Conservation (phyloP, 306 rosid species). For the Trifolium fragiferum region DNA sequence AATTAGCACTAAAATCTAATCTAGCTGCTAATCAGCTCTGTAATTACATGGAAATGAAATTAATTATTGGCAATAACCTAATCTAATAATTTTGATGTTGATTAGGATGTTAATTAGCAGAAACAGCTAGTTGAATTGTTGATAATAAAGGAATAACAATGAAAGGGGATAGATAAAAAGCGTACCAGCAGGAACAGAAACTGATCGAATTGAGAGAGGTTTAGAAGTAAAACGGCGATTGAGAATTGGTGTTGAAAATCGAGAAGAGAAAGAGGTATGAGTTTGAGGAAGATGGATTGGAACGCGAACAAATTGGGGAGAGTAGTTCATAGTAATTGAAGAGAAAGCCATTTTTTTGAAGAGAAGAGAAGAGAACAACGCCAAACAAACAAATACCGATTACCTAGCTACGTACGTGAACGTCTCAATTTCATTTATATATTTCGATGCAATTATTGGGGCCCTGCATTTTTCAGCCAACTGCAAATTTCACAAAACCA, state of each 20-base stretch:
- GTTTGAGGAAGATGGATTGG: constrained; percentile 47
- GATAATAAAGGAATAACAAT: background rate
- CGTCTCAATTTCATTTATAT: background rate
- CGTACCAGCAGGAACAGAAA: constrained; percentile 62
- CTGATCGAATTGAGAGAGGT: constrained; percentile 69
- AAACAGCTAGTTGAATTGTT: background rate
- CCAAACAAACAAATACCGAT: background rate
- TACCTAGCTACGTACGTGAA: no score
- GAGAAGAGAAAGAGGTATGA: constrained; percentile 51
- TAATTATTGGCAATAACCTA: background rate
- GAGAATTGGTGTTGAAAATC: constrained; percentile 47
- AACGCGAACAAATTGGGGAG: constrained; percentile 54
- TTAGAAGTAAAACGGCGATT: constrained; percentile 36
- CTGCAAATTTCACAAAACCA: no score
- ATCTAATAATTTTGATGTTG: background rate
- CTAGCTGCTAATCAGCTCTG: no score
- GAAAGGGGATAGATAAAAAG: background rate
- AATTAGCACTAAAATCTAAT: no score
- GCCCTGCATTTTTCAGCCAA: background rate
- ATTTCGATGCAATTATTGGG: constrained; percentile 27
- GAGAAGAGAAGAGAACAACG: background rate
- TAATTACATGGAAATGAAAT: background rate
- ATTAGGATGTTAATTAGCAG: background rate
- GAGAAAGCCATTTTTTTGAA: constrained; percentile 70
- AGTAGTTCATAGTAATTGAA: constrained; percentile 44